Conservation (phyloP, 2,329 filamentous ascomycete genomes). For the Penicillium sp. region DNA sequence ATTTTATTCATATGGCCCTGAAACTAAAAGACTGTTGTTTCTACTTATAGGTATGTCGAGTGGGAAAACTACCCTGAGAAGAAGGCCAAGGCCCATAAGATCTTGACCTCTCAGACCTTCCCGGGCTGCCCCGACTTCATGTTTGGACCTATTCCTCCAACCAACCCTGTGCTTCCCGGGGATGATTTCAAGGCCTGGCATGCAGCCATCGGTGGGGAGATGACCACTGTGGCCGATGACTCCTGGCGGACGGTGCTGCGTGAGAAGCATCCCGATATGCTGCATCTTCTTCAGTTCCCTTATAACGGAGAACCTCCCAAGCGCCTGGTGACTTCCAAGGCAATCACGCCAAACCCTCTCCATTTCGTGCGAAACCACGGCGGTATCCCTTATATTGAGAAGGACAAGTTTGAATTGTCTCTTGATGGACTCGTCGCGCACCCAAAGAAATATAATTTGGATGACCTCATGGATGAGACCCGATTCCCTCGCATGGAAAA, state of each 20-base stretch:
- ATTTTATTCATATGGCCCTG: constrained; percentile 1
- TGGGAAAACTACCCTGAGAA: constrained; percentile 70
- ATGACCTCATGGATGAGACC: constrained; percentile 60
- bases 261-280: constrained; percentile 61
- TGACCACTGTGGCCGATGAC: constrained; percentile 54
- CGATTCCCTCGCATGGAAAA: constrained; percentile 61
- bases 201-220: constrained; percentile 49
- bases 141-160: constrained; percentile 53
- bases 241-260: constrained; percentile 56
- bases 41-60: constrained; percentile 56
- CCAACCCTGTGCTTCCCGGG: constrained; percentile 58
- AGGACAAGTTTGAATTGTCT: constrained; percentile 52
- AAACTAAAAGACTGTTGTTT: not conserved
- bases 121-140: constrained; percentile 54
- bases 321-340: constrained; percentile 53
- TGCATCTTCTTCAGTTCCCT: constrained; percentile 62
- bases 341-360: constrained; percentile 60
- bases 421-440: constrained; percentile 62
- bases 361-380: constrained; percentile 72
- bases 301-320: constrained; percentile 65
- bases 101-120: constrained; percentile 55
- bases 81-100: constrained; percentile 57
- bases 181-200: constrained; percentile 60
- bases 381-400: constrained; percentile 65
- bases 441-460: constrained; percentile 56